phyloP scores from a whole-genome alignment of 2,329 filamentous ascomycete genomes.

The Apiospora koreana region DNA sequence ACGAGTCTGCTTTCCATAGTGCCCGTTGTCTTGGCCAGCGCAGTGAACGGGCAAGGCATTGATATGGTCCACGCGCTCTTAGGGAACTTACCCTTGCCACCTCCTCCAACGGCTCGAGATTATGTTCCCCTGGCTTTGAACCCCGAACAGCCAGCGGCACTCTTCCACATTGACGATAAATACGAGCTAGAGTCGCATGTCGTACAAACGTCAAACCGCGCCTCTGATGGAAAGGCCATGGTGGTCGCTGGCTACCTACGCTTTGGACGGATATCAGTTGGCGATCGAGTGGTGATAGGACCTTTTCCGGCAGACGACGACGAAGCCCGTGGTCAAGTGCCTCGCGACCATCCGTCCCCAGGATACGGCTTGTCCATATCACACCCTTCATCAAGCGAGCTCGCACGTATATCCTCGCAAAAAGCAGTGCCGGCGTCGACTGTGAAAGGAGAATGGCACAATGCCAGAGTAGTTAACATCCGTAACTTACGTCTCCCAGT shows the following conservation, averaged over 20 bases:
- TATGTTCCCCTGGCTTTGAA: conserved; percentile 57
- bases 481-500: conserved; percentile 87
- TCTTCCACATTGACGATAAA: conserved; percentile 91
- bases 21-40: conserved; percentile 85
- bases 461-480: conserved; percentile 79
- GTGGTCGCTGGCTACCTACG: conserved; percentile 84
- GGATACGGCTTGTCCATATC: conserved; percentile 53
- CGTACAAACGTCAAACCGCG: conserved; percentile 39
- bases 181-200: conserved; percentile 74
- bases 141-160: conserved; percentile 59
- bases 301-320: conserved; percentile 68
- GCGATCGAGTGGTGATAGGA: conserved; percentile 76
- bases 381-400: conserved; percentile 55
- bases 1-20: conserved; percentile 56
- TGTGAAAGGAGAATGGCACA: conserved; percentile 72
- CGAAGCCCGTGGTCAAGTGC: conserved; percentile 39
- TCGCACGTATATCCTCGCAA: conserved; percentile 53
- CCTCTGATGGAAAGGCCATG: conserved; percentile 34
- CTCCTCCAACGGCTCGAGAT: conserved; percentile 52
- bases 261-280: conserved; percentile 76
- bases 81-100: conserved; percentile 70
- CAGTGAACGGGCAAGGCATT: conserved; percentile 82
- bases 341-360: conserved; percentile 49
- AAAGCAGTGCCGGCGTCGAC: conserved; percentile 53
- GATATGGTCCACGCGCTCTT: conserved; percentile 81